Conservation (phyloP, 2,329 filamentous ascomycete genomes). For the Metarhizium anisopliae region DNA sequence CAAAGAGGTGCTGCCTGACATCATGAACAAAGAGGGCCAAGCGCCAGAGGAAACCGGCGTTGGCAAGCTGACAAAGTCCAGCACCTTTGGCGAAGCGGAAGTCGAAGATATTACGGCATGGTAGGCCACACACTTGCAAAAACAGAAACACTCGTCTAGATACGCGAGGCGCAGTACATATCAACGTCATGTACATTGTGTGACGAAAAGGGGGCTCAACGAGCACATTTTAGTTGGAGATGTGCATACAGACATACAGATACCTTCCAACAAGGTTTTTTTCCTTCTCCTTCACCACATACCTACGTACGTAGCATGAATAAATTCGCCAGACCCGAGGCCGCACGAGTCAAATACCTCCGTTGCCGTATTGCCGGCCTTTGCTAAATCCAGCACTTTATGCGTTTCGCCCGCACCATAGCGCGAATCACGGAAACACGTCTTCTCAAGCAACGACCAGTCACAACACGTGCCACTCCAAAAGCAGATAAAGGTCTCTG, state of each 20-base stretch:
- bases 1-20: conserved; percentile 72
- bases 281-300: background rate
- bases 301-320: background rate
- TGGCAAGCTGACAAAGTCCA: conserved; percentile 68
- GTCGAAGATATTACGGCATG: conserved; percentile 94
- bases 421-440: background rate
- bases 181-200: background rate
- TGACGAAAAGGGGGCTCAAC: background rate
- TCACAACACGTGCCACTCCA: background rate
- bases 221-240: background rate
- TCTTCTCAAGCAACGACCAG: background rate
- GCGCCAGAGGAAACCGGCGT: conserved; percentile 41
- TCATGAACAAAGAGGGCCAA: conserved; percentile 61
- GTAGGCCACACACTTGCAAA: conserved; percentile 35
- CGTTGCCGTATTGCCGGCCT: background rate
- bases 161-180: background rate
- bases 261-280: background rate
- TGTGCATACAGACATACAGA: background rate
- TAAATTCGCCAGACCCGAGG: background rate
- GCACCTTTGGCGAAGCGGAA: conserved; percentile 91
- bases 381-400: background rate
- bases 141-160: background rate
- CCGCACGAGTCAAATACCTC: background rate
- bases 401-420: background rate
- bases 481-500: too few relatives aligned